These are phyloP conservation scores for Boletus huronensis DNA, from an alignment of 768 basidiomycete genomes.

Conservation along the genomic window DNA sequence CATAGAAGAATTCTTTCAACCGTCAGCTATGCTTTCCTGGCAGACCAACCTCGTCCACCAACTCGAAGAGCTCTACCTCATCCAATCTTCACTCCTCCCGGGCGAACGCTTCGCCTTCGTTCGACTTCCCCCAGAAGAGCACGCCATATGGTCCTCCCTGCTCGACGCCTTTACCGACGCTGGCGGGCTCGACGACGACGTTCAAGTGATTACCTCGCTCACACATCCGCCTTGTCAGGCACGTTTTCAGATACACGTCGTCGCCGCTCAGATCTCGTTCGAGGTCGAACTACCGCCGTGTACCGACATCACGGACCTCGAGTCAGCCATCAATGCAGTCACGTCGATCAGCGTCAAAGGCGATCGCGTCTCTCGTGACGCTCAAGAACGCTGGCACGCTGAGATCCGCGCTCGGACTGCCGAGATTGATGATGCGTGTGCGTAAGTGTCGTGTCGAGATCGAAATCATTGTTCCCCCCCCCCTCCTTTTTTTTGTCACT, in stretches of 20 bases:
- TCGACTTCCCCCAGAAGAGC: slow-evolving; percentile 35
- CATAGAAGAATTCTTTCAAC: too few species aligned
- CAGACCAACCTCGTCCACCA: slow-evolving; percentile 17
- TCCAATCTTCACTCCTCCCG: slow-evolving; percentile 60
- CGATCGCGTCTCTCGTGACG: slow-evolving; percentile 40
- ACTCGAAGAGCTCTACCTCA: slow-evolving; percentile 55
- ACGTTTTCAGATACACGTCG: slow-evolving; percentile 35
- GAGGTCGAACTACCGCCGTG: slow-evolving; percentile 30
- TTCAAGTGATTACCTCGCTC: slow-evolving; percentile 3
- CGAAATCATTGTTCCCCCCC: not conserved
- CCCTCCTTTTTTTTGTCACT: not conserved
- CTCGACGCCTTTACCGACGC: slow-evolving; percentile 14
- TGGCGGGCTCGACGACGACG: not conserved
- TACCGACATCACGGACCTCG: slow-evolving; percentile 1
- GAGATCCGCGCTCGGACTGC: slow-evolving; percentile 35
- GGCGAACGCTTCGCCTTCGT: slow-evolving; percentile 49
- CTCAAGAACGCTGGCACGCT: slow-evolving; percentile 49
- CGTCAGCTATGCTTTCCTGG: not conserved
- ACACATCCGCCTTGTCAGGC: slow-evolving; percentile 22
- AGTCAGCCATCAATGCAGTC: not conserved
- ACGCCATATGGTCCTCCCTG: slow-evolving; percentile 29
- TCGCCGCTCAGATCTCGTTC: slow-evolving; percentile 34
- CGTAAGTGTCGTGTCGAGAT: slow-evolving; percentile 11
- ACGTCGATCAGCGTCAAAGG: slow-evolving; percentile 43
- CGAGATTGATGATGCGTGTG: slow-evolving; percentile 31